Evolutionary conservation across 352 stramenopile species (phyloP), one percentile per base, ranked within the genome.

Genomic region (Phytopythium oedochilum): DNA sequence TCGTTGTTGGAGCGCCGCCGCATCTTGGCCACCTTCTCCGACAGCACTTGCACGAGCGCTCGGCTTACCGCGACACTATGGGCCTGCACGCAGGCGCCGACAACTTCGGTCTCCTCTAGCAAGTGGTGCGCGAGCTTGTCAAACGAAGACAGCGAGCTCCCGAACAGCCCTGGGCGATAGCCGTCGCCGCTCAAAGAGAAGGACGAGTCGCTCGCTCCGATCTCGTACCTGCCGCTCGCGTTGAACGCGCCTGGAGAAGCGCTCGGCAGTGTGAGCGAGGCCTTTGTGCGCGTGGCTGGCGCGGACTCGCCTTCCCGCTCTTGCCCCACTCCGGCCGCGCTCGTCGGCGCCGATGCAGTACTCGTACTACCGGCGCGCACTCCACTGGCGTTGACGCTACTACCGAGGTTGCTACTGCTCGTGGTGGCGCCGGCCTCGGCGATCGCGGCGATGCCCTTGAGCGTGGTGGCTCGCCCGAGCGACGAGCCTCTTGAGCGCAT

Each of bases 61-160:
- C 78, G 71, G 18, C 68, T 74, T 14, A 89, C 38, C 1, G 81
- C 68, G 9, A 77, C 61, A 28, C 83, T 89, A 46, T 82, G 81
- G 17, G 81, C 73, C 53, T 91, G 73, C 17, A 91, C 68, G 46
- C 70, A 87, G 10, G 69, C 69, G 10, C 76, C 71, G n/a, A 89
- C 60, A 18, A 87, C 65, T 40, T 91, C 80, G 3, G 68, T 86
- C 38, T 91, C 80, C 69, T 91, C 80, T 0, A 91, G 68, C 46
- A 91, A 68, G 55, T 88, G 75, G 35, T 91, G 81, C 3, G 72
- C 57, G 4, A 91, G 63, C 48, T 86, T 89, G 20, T 88, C 78
- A 50, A 87, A 89, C 5, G 63, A 66, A 14, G 78, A 91, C 11
- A 85, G 42, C 18, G 17, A 18, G 23, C 4, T 43, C 15, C 22